Base-by-base conservation (phyloP, 2,329 filamentous ascomycete genomes). In the Colletotrichum tamarilloi region DNA sequence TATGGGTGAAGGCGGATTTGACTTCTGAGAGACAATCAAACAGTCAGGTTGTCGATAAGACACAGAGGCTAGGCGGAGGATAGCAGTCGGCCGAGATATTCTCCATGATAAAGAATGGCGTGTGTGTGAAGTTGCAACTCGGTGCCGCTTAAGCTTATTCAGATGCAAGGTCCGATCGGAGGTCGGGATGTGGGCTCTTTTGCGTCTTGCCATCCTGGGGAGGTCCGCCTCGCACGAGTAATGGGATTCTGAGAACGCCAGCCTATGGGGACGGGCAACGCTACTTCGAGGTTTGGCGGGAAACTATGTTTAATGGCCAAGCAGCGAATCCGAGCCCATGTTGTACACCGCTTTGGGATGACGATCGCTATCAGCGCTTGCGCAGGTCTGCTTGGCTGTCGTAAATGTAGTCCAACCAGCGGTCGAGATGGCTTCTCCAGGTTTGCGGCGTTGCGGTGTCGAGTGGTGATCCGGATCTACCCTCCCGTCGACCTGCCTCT, bases 111-210 rank as follows among this genome's bases (percentile, higher is more conserved):
- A 49, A 4, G 46, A 42, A 22, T n/a, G 9, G 38, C 24, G 38
- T 19, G 8, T 67, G 56, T 49, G 57, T 67, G 56, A 67, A 5
- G 66, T 56, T 22, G 30, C 19, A 59, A 59, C 19, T 64, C 46
- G 42, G 65, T 59, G 59, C 65, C 38, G 66, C 60, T 73, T 70
- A 66, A 73, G 70, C 67, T 70, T 73, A 70, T 62, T 73, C 67
- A 49, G 59, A 70, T 58, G 67, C 67, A 62, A 65, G 67, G 70
- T 70, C 70, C 67, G 67, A 73, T 73, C 70, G 67, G 56, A 70
- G 67, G 67, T 52, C 55, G 60, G 67, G 52, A 60, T 70, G 60
- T 70, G 60, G 70, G 60, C 28, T 49, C 28, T 49, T 62, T 32
- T 12, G 24, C 55, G 30, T 28, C 52, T 56, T 49, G 46, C 19